A percentile compares a stretch with the other conserved stretches of the same genome.
phyloP scores from a whole-genome alignment of 192 early-diverging fungal species.

The Coemansia sp. region DNA sequence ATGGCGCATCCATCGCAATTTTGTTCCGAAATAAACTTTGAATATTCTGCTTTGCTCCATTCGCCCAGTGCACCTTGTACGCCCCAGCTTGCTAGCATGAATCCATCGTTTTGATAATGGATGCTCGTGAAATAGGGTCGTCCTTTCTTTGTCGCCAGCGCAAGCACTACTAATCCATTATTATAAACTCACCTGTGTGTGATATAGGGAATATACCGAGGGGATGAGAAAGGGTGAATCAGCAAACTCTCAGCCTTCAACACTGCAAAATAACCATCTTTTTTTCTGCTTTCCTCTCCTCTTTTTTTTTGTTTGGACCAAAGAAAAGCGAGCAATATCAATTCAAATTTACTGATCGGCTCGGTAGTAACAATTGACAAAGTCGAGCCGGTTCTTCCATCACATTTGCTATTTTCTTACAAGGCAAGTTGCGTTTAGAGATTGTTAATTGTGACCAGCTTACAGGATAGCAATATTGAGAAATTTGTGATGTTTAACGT shows the following conservation, averaged over 20 bases:
- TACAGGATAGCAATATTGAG: too few relatives aligned
- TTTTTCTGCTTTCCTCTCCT: background rate
- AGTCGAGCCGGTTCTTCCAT: too few relatives aligned
- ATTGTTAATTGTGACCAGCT: too few relatives aligned
- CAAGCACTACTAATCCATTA: background rate
- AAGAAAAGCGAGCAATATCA: too few relatives aligned
- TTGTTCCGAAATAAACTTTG: background rate
- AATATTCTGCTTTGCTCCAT: background rate
- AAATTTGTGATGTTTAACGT: too few relatives aligned
- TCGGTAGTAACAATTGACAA: too few relatives aligned
- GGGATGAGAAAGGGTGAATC: constrained; percentile 33
- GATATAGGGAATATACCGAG: constrained; percentile 37
- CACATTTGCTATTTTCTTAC: too few relatives aligned
- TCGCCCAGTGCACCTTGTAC: background rate
- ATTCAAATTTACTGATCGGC: too few relatives aligned
- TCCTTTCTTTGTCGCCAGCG: constrained; percentile 1
- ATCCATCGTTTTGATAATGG: constrained; percentile 8
- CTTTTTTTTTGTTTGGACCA: too few relatives aligned
- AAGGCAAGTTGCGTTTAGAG: too few relatives aligned
- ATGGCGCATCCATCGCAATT: background rate
- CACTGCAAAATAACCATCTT: background rate
- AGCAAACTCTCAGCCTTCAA: background rate
- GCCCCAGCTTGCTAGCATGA: background rate
- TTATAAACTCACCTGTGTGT: constrained; percentile 29
- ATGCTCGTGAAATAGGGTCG: background rate